A percentile compares a stretch with the other conserved stretches of the same genome.
Evolutionary conservation across 2,329 filamentous ascomycete species (phyloP).

Genomic region (Aspergillus texensis): DNA sequence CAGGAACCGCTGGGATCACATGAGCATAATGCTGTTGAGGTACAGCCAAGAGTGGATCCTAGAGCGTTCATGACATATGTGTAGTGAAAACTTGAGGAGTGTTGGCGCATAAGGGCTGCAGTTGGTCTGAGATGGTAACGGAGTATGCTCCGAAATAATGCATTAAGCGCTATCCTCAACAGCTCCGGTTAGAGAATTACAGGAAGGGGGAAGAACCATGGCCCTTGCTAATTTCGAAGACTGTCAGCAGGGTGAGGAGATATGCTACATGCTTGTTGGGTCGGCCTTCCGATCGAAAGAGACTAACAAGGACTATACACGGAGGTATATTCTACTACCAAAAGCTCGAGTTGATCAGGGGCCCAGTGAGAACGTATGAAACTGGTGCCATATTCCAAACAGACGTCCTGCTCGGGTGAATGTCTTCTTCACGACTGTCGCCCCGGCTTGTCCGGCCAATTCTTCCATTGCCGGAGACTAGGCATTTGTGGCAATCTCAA

Average conservation of each 20-base stretch:
- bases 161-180: not conserved
- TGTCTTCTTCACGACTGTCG: not conserved
- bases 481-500: not conserved
- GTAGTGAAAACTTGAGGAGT: too few relatives aligned
- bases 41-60: conserved; percentile 5
- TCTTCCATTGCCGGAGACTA: not conserved
- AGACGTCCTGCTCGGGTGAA: too few relatives aligned
- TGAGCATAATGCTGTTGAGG: not conserved
- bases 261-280: not conserved
- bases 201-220: too few relatives aligned
- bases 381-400: not conserved
- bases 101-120: not conserved
- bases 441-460: not conserved
- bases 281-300: not conserved
- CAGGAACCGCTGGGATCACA: not conserved
- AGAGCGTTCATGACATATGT: not conserved
- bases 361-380: not conserved
- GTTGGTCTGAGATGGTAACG: conserved; percentile 11
- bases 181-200: not conserved
- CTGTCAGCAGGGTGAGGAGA: not conserved
- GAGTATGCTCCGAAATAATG: conserved; percentile 19
- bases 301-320: not conserved
- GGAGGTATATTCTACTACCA: not conserved
- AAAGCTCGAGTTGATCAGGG: not conserved
- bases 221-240: not conserved